Base-by-base conservation (phyloP, 2,329 filamentous ascomycete genomes). In the Colletotrichum costaricense region DNA sequence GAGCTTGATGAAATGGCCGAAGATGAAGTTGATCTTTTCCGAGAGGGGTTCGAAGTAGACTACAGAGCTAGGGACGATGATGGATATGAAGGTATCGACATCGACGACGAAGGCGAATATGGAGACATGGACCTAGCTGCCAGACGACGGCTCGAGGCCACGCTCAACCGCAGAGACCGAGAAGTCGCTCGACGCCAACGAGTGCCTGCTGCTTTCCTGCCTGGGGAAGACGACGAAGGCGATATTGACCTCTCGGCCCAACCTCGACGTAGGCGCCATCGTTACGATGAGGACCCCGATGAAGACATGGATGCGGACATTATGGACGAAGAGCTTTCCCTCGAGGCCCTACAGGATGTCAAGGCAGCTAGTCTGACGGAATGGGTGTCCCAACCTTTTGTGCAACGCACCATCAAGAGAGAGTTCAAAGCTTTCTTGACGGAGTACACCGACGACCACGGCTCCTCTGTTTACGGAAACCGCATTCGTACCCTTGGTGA, bases 381-480 rank as follows among this genome's bases (percentile, higher is more conserved):
- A 76, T 99, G 97, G 97, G 93, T 99, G 55, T 92, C 94, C 16
- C 93, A 95, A 78, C 94, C 94, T 3, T 91, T 95, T 16, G 97
- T 99, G 14, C 94, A 98, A 83, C 91, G 94, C 77, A 97, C 95
- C 1, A 97, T 99, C 83, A 95, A 95, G 80, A 91, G 96, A 79
- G 97, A 99, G 83, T 99, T 99, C 90, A 98, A 97, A 83, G 93
- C 94, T 3, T 99, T 99, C 86, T 86, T 99, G 78, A 98, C 97
- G 12, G 96, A 98, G 78, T 98, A 97, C 82, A 98, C 93, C 6
- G 97, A 99, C 79, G 92, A 95, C 67, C 92, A 93, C 76, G 95
- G 95, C 67, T 93, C 91, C 5, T 99, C 97, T 0, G 95, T 99
- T 63, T 99, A 99, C 81, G 97, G 97, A 67, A 95, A 95, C 77